These are phyloP conservation scores for Fusarium veterinarium DNA, from an alignment of 2,329 filamentous ascomycete genomes.

Conservation along the genomic window DNA sequence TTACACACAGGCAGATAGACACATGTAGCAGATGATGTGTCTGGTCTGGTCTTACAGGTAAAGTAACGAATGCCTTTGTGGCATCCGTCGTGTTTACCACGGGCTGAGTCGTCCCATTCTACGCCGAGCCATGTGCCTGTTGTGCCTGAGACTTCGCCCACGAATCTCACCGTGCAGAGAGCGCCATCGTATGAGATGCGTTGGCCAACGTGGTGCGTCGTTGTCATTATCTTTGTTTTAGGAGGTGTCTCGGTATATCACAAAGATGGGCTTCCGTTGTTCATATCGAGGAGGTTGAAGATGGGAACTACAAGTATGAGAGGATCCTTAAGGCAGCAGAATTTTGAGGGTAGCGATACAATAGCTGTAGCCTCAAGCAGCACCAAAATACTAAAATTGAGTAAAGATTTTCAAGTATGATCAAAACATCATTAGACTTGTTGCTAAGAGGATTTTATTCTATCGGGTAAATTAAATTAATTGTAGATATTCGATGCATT, in stretches of 20 bases:
- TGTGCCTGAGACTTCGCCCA: conserved; percentile 81
- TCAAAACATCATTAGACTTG: background rate
- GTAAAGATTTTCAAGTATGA: too few species aligned
- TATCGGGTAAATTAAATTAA: background rate
- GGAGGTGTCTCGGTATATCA: background rate
- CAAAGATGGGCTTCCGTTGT: background rate
- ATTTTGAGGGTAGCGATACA: conserved; percentile 12
- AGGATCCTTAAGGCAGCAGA: conserved; percentile 24
- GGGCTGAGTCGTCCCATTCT: conserved; percentile 90
- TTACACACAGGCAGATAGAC: background rate
- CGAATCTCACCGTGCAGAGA: conserved; percentile 86
- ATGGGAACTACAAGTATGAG: background rate
- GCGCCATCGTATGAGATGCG: conserved; percentile 82
- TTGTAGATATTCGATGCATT: too few species aligned
- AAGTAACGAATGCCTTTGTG: conserved; percentile 86
- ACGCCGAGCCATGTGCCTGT: conserved; percentile 89
- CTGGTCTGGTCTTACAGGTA: conserved; percentile 67
- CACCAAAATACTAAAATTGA: background rate
- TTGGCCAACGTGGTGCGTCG: conserved; percentile 69
- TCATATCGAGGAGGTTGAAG: background rate
- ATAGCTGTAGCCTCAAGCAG: background rate
- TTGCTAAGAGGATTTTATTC: background rate
- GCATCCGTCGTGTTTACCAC: conserved; percentile 92
- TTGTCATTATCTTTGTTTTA: conserved; percentile 50
- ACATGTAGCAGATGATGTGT: background rate